phyloP scores from a whole-genome alignment of 2,329 filamentous ascomycete species.

The Aspergillus sp. region DNA sequence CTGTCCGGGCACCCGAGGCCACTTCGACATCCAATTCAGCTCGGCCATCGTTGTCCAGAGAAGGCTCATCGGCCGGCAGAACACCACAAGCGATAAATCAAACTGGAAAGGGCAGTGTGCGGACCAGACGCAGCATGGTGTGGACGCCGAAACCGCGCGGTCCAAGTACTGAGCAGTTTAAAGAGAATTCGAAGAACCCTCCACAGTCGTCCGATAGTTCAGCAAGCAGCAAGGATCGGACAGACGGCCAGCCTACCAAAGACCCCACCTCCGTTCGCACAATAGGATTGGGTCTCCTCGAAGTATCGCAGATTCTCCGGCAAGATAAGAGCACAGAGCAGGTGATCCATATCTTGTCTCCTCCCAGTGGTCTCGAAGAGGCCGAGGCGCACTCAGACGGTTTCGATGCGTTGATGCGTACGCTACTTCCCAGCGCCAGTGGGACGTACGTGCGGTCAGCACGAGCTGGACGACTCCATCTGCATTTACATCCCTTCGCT shows the following conservation, averaged over 20 bases:
- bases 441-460: constrained; percentile 65
- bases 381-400: constrained; percentile 52
- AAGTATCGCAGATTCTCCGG: constrained; percentile 65
- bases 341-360: constrained; percentile 67
- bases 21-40: constrained; percentile 19
- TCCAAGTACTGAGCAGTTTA: constrained; percentile 22
- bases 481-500: constrained; percentile 70
- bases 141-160: constrained; percentile 30
- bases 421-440: constrained; percentile 63
- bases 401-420: constrained; percentile 64
- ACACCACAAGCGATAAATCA: constrained; percentile 18
- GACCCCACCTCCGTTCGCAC: constrained; percentile 49
- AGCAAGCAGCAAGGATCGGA: constrained; percentile 17
- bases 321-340: constrained; percentile 64
- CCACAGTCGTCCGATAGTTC: constrained; percentile 25
- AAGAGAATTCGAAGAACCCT: constrained; percentile 16
- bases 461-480: constrained; percentile 65
- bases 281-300: constrained; percentile 67
- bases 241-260: constrained; percentile 19
- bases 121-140: constrained; percentile 37
- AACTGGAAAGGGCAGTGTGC: constrained; percentile 28
- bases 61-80: constrained; percentile 20
- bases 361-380: constrained; percentile 47
- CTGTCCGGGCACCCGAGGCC: constrained; percentile 56
- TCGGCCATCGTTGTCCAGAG: constrained; percentile 26